Percentiles rank a stretch among this genome's conserved stretches.
phyloP scores from a whole-genome alignment of 495 filamentous ascomycete species.

The Xylaria cubensis region DNA sequence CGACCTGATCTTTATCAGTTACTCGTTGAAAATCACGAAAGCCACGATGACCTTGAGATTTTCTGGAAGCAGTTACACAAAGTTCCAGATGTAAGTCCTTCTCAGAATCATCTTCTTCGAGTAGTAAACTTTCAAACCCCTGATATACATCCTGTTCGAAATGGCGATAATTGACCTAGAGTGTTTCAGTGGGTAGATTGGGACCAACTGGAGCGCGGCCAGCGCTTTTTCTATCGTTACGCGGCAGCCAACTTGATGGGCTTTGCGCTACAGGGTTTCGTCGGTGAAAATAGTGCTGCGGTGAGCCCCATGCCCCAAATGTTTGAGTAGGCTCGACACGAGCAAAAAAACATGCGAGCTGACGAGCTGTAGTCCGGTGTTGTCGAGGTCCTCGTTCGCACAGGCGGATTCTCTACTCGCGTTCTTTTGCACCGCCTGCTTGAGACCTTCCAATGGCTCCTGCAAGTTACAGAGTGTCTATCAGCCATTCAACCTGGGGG shows the following conservation, averaged over 20 bases:
- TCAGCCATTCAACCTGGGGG: constrained; percentile 63
- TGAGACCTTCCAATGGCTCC: constrained; percentile 71
- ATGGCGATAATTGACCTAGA: constrained; percentile 49
- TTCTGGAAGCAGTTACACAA: constrained; percentile 3
- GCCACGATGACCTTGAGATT: constrained; percentile 42
- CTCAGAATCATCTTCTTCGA: neutral
- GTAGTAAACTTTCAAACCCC: neutral
- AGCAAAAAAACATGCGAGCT: neutral
- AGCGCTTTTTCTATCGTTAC: constrained; percentile 70
- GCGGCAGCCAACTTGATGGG: constrained; percentile 63
- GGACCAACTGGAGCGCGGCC: constrained; percentile 70
- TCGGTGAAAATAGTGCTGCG: constrained; percentile 42
- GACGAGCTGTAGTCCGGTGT: neutral
- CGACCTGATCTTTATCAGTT: constrained; percentile 49
- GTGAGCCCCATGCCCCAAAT: constrained; percentile 56
- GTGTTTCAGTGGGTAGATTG: constrained; percentile 79
- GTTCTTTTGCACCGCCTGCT: constrained; percentile 68
- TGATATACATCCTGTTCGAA: neutral
- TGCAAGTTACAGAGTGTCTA: constrained; percentile 58
- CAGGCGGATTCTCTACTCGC: constrained; percentile 72
- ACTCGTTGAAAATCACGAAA: constrained; percentile 49
- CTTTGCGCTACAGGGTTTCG: constrained; percentile 18
- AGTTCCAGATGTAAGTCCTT: neutral
- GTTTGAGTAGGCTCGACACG: neutral
- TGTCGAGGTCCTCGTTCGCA: constrained; percentile 68